These are phyloP conservation scores for Podospora sp. DNA, from an alignment of 495 filamentous ascomycete genomes.

Conservation along the genomic window DNA sequence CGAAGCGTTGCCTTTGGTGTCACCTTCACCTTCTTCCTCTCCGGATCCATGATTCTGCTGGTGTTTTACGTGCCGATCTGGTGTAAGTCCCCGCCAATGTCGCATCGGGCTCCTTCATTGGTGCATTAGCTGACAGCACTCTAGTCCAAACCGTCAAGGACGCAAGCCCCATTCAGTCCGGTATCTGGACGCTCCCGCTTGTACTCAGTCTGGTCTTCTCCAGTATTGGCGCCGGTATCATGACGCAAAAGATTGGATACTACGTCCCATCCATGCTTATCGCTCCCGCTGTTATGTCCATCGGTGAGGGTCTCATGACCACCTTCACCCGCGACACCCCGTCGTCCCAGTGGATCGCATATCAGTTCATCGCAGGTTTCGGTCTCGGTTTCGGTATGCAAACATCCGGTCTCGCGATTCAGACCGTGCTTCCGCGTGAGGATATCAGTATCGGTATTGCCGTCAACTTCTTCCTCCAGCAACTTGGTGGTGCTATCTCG, in stretches of 20 bases:
- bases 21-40: slow-evolving; percentile 61
- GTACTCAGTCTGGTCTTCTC: slow-evolving; percentile 54
- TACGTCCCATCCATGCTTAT: slow-evolving; percentile 68
- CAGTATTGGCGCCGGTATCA: slow-evolving; percentile 52
- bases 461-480: slow-evolving; percentile 68
- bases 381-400: slow-evolving; percentile 77
- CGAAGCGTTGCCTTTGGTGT: slow-evolving; percentile 67
- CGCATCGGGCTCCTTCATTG: slow-evolving; percentile 10
- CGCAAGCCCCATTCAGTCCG: slow-evolving; percentile 57
- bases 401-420: slow-evolving; percentile 63
- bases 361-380: slow-evolving; percentile 70
- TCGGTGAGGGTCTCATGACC: slow-evolving; percentile 68
- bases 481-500: slow-evolving; percentile 68
- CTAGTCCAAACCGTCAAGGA: slow-evolving; percentile 72
- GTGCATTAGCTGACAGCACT: slow-evolving; percentile 48
- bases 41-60: slow-evolving; percentile 69
- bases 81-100: slow-evolving; percentile 58
- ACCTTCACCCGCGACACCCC: slow-evolving; percentile 60
- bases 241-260: slow-evolving; percentile 63
- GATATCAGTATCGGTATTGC: slow-evolving; percentile 66
- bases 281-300: slow-evolving; percentile 59
- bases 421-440: slow-evolving; percentile 57
- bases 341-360: slow-evolving; percentile 67
- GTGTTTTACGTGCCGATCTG: slow-evolving; percentile 72
- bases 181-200: slow-evolving; percentile 63